phyloP scores from a whole-genome alignment of 108 stramenopile genomes.

The Fragilariopsis cylindrus region DNA sequence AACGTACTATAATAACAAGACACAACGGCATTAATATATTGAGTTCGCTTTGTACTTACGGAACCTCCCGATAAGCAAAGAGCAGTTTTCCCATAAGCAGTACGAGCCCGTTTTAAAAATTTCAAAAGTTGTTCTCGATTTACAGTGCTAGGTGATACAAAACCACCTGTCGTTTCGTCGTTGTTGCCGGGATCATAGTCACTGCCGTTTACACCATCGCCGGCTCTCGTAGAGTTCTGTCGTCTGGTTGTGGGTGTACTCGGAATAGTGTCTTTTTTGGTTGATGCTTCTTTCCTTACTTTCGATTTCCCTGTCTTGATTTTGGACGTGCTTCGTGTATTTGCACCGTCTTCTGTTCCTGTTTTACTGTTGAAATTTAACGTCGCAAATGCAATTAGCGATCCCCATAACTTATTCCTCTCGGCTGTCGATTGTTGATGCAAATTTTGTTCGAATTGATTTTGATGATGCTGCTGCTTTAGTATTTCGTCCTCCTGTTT shows the following conservation, averaged over 20 bases:
- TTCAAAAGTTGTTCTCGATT: constrained; percentile 59
- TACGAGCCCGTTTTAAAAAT: constrained; percentile 86
- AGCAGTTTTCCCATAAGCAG: constrained; percentile 96
- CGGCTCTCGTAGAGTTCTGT: too few species aligned
- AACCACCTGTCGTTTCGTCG: too few species aligned
- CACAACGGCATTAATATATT: constrained; percentile 7
- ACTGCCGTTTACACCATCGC: too few species aligned
- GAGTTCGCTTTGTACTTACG: neutral
- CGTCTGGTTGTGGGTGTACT: neutral
- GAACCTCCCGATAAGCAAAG: constrained; percentile 94
- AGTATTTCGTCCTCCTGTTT: neutral
- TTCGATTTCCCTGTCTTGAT: neutral
- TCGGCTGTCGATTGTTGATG: constrained; percentile 28
- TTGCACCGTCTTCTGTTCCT: constrained; percentile 2
- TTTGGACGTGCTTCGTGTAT: neutral
- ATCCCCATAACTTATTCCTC: constrained; percentile 35
- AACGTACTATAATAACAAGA: too few species aligned
- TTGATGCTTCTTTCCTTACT: neutral
- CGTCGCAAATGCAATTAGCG: constrained; percentile 37
- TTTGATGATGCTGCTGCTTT: neutral
- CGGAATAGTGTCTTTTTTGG: neutral
- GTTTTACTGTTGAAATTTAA: constrained; percentile 13
- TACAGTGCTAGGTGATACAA: neutral
- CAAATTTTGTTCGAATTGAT: constrained; percentile 25
- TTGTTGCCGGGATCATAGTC: too few species aligned